Evolutionary conservation across 805 yeast species (phyloP).

Genomic region (Hanseniaspora valbyensis): DNA sequence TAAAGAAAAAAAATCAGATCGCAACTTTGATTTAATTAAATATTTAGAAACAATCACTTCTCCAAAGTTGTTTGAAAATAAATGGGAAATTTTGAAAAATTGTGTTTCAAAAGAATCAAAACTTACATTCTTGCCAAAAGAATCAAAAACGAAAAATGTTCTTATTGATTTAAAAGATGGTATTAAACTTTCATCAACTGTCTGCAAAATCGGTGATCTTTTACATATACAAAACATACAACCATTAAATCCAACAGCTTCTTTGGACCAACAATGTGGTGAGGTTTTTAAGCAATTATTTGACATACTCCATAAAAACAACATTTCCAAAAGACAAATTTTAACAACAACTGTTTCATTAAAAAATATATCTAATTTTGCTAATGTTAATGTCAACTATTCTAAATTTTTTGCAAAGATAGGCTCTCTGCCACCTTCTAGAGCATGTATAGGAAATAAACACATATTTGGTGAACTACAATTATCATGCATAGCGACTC

Average conservation of each 20-base stretch:
- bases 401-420: conserved; percentile 36
- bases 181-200: conserved; percentile 7
- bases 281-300: conserved; percentile 41
- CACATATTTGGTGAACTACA: conserved; percentile 38
- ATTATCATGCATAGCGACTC: conserved; percentile 48
- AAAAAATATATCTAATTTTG: conserved; percentile 54
- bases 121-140: no score
- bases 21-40: conserved; percentile 17
- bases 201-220: conserved; percentile 24
- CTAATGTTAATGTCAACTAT: conserved; percentile 51
- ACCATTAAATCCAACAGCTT: conserved; percentile 20
- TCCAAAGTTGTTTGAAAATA: conserved; percentile 20
- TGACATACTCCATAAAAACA: conserved; percentile 26
- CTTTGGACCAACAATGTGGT: conserved; percentile 36
- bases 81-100: conserved; percentile 23
- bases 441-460: conserved; percentile 66
- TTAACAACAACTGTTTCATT: conserved; percentile 53
- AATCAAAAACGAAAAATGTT: no score
- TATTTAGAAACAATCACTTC: conserved; percentile 34
- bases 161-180: not conserved
- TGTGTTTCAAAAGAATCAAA: not conserved
- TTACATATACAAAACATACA: conserved; percentile 38
- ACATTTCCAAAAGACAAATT: conserved; percentile 36
- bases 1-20: conserved; percentile 27
- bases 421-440: conserved; percentile 69